A percentile compares a stretch with the other conserved stretches of the same genome.
Evolutionary conservation across 2,329 filamentous ascomycete genomes (phyloP).

Genomic region (Rhynchosporium graminicola): DNA sequence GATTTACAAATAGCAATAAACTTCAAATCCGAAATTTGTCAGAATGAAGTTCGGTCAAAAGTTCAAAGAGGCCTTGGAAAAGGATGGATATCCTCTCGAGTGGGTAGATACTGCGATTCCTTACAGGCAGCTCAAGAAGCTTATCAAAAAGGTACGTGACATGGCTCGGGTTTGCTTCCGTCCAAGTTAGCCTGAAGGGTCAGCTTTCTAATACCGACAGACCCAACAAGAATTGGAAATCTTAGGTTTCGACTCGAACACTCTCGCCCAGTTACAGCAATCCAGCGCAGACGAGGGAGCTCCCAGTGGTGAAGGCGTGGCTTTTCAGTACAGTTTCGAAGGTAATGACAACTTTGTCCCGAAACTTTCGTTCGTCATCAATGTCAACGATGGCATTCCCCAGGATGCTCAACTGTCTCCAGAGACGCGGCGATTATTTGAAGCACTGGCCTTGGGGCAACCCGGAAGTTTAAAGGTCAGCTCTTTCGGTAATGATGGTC

Average conservation of each 20-base stretch:
- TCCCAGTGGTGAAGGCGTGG: constrained; percentile 28
- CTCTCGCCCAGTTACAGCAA: constrained; percentile 60
- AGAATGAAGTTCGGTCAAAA: constrained; percentile 85
- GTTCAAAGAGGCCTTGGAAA: constrained; percentile 69
- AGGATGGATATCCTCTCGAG: constrained; percentile 73
- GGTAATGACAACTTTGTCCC: constrained; percentile 59
- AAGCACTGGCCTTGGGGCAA: constrained; percentile 49
- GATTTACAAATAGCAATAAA: constrained; percentile 2
- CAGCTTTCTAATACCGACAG: constrained; percentile 4
- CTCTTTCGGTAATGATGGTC: constrained; percentile 21
- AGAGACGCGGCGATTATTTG: constrained; percentile 60
- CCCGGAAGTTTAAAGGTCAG: constrained; percentile 7
- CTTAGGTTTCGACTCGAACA: constrained; percentile 72
- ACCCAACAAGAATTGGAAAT: constrained; percentile 62
- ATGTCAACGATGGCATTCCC: constrained; percentile 64
- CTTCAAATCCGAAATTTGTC: background rate
- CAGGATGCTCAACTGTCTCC: constrained; percentile 64
- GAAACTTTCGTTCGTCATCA: constrained; percentile 69
- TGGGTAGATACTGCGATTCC: constrained; percentile 76
- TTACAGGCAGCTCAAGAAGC: constrained; percentile 85
- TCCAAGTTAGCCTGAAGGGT: background rate
- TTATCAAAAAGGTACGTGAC: constrained; percentile 71
- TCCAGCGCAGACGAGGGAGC: constrained; percentile 39
- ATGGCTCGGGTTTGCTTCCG: background rate
- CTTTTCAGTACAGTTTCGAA: constrained; percentile 58